phyloP scores from a whole-genome alignment of 768 basidiomycete genomes.

The Tricholoma saponaceum region DNA sequence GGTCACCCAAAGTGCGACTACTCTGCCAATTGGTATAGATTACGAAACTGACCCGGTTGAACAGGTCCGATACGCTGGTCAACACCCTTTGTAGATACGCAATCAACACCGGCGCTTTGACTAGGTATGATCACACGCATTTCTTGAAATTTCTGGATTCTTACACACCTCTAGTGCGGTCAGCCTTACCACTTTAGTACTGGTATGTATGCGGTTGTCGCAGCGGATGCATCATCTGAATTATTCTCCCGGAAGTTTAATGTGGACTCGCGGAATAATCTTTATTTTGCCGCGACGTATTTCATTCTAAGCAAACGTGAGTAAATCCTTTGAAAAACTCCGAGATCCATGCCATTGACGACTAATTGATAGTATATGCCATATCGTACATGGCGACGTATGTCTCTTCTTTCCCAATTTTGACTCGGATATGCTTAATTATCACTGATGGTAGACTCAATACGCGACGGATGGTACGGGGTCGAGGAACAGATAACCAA shows the following conservation, averaged over 20 bases:
- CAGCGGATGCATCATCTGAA: not conserved
- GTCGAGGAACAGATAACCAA: slow-evolving; percentile 51
- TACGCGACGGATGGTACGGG: slow-evolving; percentile 50
- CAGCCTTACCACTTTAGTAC: slow-evolving; percentile 47
- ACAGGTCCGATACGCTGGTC: slow-evolving; percentile 57
- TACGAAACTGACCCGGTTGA: not conserved
- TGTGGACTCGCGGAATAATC: slow-evolving; percentile 45
- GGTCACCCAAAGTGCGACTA: slow-evolving; percentile 43
- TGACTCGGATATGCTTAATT: not conserved
- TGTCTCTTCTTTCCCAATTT: slow-evolving; percentile 14
- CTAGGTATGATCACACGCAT: slow-evolving; percentile 36
- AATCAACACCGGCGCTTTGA: slow-evolving; percentile 62
- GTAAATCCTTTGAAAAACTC: slow-evolving; percentile 17
- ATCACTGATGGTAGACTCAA: slow-evolving; percentile 42
- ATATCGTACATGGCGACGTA: slow-evolving; percentile 64
- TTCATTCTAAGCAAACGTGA: slow-evolving; percentile 64
- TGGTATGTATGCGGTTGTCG: slow-evolving; percentile 35
- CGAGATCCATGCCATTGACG: not conserved
- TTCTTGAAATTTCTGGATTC: not conserved
- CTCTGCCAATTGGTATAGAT: not conserved
- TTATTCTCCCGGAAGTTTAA: slow-evolving; percentile 42
- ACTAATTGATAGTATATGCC: slow-evolving; percentile 45
- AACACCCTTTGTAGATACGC: slow-evolving; percentile 55
- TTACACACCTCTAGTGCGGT: slow-evolving; percentile 27
- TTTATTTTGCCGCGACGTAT: slow-evolving; percentile 59